These are phyloP conservation scores for Cydonia oblonga DNA, from an alignment of 331 rosid genomes.

Conservation along the genomic window DNA sequence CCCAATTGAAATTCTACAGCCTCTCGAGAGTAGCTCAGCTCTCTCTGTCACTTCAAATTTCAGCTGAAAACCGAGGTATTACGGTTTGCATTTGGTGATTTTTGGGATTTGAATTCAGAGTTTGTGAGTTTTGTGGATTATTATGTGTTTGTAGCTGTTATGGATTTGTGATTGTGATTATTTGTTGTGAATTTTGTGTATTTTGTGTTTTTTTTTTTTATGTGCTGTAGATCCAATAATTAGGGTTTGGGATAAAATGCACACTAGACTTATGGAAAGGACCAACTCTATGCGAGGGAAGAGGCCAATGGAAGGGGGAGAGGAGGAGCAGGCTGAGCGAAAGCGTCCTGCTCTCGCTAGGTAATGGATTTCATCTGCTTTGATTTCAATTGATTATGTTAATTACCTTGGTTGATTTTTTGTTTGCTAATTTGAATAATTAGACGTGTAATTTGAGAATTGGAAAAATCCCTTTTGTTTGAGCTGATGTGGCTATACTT, in stretches of 20 bases:
- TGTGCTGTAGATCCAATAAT: constrained; percentile 32
- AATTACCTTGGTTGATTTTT: constrained; percentile 6
- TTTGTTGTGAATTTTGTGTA: constrained; percentile 9
- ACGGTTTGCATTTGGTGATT: background rate
- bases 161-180: background rate
- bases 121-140: background rate
- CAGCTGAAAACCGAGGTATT: background rate
- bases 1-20: background rate
- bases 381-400: background rate
- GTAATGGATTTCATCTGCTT: constrained; percentile 15
- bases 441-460: background rate
- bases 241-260: constrained; percentile 31
- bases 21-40: background rate
- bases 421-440: background rate
- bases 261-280: constrained; percentile 47
- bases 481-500: background rate
- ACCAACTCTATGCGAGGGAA: constrained; percentile 56
- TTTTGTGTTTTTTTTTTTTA: background rate
- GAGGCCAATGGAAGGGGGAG: constrained; percentile 66
- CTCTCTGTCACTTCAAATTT: background rate
- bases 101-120: background rate
- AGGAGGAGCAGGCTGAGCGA: constrained; percentile 79
- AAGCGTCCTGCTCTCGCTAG: constrained; percentile 95
- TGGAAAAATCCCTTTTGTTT: background rate
- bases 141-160: background rate